phyloP scores from a whole-genome alignment of 1,139 yeast species.

The Saccharomyces hybrid region DNA sequence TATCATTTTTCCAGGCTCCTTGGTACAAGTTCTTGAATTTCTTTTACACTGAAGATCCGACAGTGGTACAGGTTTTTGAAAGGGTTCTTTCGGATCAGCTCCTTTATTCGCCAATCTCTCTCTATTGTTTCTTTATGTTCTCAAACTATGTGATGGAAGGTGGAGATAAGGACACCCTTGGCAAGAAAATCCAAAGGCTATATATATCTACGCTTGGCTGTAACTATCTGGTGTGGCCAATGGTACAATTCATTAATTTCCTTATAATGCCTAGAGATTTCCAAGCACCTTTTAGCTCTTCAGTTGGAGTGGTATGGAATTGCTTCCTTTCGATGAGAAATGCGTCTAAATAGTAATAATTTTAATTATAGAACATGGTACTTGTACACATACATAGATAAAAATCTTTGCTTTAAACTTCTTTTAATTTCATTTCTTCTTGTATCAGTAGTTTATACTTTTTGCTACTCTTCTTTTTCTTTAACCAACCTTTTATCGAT shows the following conservation, averaged over 20 bases:
- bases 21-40: slow-evolving; percentile 82
- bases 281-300: slow-evolving; percentile 88
- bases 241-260: slow-evolving; percentile 86
- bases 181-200: slow-evolving; percentile 51
- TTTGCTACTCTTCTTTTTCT: slow-evolving; percentile 33
- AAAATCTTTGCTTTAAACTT: background rate
- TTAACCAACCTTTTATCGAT: slow-evolving; percentile 27
- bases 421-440: background rate
- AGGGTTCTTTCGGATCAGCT: slow-evolving; percentile 87
- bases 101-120: slow-evolving; percentile 77
- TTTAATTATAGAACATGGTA: background rate
- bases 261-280: slow-evolving; percentile 65
- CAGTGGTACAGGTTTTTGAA: slow-evolving; percentile 71
- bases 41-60: slow-evolving; percentile 73
- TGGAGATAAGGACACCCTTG: slow-evolving; percentile 60
- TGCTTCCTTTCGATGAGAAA: slow-evolving; percentile 80
- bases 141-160: slow-evolving; percentile 75
- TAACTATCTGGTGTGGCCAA: slow-evolving; percentile 89
- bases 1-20: slow-evolving; percentile 76
- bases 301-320: slow-evolving; percentile 88
- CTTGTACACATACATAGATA: background rate
- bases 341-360: slow-evolving; percentile 13
- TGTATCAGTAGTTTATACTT: slow-evolving; percentile 25
- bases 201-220: slow-evolving; percentile 71
- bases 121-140: slow-evolving; percentile 73